Evolutionary conservation across 169 alveolate genomes (phyloP), one percentile per base, ranked within the genome.

Genomic region (Babesia bigemina): DNA sequence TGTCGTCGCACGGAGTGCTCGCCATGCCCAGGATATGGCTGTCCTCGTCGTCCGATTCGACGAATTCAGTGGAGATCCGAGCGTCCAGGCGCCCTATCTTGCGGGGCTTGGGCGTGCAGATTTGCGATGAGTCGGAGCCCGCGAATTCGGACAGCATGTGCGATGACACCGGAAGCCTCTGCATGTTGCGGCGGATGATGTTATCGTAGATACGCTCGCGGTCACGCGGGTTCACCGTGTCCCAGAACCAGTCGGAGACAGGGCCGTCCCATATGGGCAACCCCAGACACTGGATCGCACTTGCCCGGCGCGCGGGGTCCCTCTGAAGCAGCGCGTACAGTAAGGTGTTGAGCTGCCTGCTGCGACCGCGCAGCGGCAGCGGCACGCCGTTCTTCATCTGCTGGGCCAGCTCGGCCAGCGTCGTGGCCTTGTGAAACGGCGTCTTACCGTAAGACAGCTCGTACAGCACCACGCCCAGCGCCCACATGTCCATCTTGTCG

Each of bases 401-500:
- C 21, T 86, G 88, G 16, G 91, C 77, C 75, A 89, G 70, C 52
- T 89, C 92, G 22, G 92, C 84, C 57, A 89, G 86, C 47, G 91
- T 89, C 48, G 91, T 89, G 52, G 94, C 91, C 74, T 89, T 96
- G 75, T 96, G 96, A 90, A 95, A 96, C 28, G 99, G 99, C 14
- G 98, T 98, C 63, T 91, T 90, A 26, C 98, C 94, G 19, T 96
- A 88, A 4, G 96, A 91, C 33, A 96, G 84, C 83, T 96, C 99
- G 76, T 95, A 96, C 17, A 96, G 79, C 26, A 95, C 92, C 52
- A 98, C 95, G 16, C 99, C 99, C 50, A 93, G 74, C 21, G 98
- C 95, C 95, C 97, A 93, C 85, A 94, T 96, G 66, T 96, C 98
- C 79, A 95, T 93, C 74, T 95, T 94, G 84, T 96, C 98, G 90